Base-by-base conservation (phyloP, 2,329 filamentous ascomycete genomes). In the Didymella arachidicola region DNA sequence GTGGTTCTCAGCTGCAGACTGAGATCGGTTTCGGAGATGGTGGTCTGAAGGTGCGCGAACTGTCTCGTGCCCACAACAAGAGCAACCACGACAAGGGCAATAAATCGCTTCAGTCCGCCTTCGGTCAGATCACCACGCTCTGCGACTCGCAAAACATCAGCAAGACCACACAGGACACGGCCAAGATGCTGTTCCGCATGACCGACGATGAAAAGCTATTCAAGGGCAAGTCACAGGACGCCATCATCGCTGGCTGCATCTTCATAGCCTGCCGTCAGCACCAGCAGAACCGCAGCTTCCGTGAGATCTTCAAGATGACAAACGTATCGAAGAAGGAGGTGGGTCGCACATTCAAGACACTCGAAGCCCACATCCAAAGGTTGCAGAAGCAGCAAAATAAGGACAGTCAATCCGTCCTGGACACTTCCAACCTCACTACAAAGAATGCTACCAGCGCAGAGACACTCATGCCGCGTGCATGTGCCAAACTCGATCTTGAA, bases 301-400 rank as follows among this genome's bases (percentile, higher is more conserved):
- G 91, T 47, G 96, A 99, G 77, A 95, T 99, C 71, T 96, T 91
- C 80, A 89, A 92, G 61, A 83, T 98, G 76, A 99, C 95, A 8
- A 92, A 91, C 67, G 94, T 99, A 27, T 89, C 90, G 60, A 97
- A 98, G 82, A 98, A 98, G 81, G 96, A 99, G 74, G 97, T 99
- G 63, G 95, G 95, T 22, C 85, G 93, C 57, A 94, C 94, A 25
- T 99, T 97, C 85, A 99, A 99, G 83, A 55, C 88, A 57, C 84
- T 99, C 43, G 93, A 98, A 79, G 88, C 89, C 25, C 41, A 43
- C 41, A 43, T 43, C 41, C 41, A 43, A 68, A 97, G 96, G 79
- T 85, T 98, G 72, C 87, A 89, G 71, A 88, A 88, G 69, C 85
- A 92, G 19, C 67, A 68, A 36, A 70, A 70, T 49, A 61, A 71